These are phyloP conservation scores for Onygena corvina DNA, from an alignment of 2,329 filamentous ascomycete genomes.

Conservation along the genomic window DNA sequence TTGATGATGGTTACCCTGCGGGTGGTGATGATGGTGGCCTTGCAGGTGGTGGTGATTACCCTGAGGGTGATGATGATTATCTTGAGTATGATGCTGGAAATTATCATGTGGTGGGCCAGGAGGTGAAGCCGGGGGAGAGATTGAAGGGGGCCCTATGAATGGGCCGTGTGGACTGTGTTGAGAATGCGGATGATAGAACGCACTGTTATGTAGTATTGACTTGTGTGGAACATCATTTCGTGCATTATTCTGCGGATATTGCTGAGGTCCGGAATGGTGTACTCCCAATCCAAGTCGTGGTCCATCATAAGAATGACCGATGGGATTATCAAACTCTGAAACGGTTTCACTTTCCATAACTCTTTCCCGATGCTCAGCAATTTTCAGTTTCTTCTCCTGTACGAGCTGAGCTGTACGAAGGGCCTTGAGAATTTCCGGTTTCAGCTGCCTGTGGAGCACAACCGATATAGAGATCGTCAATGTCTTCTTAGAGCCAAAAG, in stretches of 20 bases:
- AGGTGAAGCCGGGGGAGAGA: not conserved
- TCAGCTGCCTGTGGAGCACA: conserved; percentile 1
- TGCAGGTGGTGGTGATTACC: not conserved
- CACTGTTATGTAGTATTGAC: not conserved
- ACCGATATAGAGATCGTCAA: not conserved
- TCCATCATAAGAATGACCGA: not conserved
- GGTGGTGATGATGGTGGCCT: not conserved
- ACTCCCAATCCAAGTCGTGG: not conserved
- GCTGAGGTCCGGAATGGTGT: not conserved
- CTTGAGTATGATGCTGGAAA: not conserved
- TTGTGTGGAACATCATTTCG: not conserved
- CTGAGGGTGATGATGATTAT: not conserved
- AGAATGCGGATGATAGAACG: not conserved
- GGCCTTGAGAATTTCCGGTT: not conserved
- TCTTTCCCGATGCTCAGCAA: not conserved
- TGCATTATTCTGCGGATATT: not conserved
- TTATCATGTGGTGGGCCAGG: not conserved
- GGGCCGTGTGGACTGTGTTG: not conserved
- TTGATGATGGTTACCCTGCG: not conserved
- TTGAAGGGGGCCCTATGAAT: not conserved
- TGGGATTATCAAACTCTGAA: not conserved
- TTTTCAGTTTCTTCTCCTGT: not conserved
- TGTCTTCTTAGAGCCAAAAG: not conserved
- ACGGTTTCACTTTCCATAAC: not conserved
- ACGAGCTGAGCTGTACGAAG: not conserved